Conservation (phyloP, 2,329 filamentous ascomycete genomes). For the Hirsutella thompsonii region DNA sequence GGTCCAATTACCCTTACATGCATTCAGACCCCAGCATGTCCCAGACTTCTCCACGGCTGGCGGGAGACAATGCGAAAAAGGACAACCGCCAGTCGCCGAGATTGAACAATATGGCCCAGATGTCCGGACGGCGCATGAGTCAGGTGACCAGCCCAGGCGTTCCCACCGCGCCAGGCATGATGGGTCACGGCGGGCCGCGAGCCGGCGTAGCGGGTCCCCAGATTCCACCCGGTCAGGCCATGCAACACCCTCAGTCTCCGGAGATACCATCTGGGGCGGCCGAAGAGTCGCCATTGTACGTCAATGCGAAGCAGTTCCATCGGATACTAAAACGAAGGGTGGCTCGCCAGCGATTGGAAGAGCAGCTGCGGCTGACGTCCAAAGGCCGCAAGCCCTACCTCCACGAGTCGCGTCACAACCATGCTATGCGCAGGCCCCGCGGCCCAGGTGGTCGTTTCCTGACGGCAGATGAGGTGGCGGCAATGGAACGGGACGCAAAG, state of each 20-base stretch:
- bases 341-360: constrained; percentile 84
- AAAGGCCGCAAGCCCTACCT: constrained; percentile 96
- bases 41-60: constrained; percentile 67
- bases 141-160: constrained; percentile 66
- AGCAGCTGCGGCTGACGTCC: constrained; percentile 78
- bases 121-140: constrained; percentile 58
- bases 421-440: constrained; percentile 90
- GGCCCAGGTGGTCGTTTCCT: constrained; percentile 91
- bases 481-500: constrained; percentile 59
- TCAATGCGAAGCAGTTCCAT: constrained; percentile 98
- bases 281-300: constrained; percentile 90
- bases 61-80: constrained; percentile 57
- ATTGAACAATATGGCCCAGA: constrained; percentile 49
- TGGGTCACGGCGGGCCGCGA: constrained; percentile 50
- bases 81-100: constrained; percentile 68
- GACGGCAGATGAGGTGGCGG: constrained; percentile 89
- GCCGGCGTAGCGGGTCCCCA: constrained; percentile 42
- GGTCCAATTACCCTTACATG: constrained; percentile 63
- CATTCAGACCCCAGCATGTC: constrained; percentile 54
- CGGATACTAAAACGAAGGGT: constrained; percentile 90
- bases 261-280: constrained; percentile 61
- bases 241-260: constrained; percentile 61
- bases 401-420: constrained; percentile 94
- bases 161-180: constrained; percentile 59
- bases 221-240: constrained; percentile 49